A percentile compares a stretch with the other conserved stretches of the same genome.
Conservation (phyloP, 1,284 basidiomycete species). For the Athelia sp. region DNA sequence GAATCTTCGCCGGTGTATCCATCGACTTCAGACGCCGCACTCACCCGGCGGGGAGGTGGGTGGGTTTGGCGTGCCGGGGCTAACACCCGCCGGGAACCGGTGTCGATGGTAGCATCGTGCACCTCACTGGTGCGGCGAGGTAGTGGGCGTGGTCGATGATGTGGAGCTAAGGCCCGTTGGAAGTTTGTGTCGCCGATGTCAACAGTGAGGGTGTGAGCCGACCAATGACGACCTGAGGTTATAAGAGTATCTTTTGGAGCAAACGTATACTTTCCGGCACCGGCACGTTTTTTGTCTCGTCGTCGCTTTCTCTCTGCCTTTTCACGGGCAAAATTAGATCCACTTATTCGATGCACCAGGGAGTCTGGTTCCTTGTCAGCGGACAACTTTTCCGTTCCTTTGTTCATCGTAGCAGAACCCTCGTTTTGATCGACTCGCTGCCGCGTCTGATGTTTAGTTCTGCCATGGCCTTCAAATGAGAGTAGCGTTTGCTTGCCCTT, state of each 20-base stretch:
- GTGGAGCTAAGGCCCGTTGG: conserved; percentile 36
- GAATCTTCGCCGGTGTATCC: conserved; percentile 1
- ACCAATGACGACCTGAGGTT: conserved; percentile 27
- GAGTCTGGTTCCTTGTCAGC: no score
- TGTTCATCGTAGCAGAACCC: no score
- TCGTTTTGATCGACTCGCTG: no score
- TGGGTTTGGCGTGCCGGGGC: conserved; percentile 25
- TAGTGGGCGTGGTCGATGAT: conserved; percentile 11
- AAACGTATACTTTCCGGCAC: conserved; percentile 24
- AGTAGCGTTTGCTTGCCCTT: conserved; percentile 34
- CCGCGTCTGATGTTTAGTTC: background rate
- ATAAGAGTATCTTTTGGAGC: conserved; percentile 20
- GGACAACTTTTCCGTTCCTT: no score
- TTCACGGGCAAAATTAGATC: background rate
- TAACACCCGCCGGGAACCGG: conserved; percentile 37
- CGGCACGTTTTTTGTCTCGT: background rate
- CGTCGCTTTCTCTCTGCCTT: background rate
- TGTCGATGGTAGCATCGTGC: conserved; percentile 30
- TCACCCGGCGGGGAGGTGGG: conserved; percentile 9
- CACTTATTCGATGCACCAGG: background rate
- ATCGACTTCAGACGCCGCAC: background rate
- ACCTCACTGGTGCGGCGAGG: conserved; percentile 3
- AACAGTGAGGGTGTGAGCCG: conserved; percentile 19
- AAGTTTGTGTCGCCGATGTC: conserved; percentile 39
- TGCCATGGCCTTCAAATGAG: conserved; percentile 18